A percentile compares a stretch with the other conserved stretches of the same genome.
phyloP scores from a whole-genome alignment of 257 asterid species.

The Scutellaria galericulata region DNA sequence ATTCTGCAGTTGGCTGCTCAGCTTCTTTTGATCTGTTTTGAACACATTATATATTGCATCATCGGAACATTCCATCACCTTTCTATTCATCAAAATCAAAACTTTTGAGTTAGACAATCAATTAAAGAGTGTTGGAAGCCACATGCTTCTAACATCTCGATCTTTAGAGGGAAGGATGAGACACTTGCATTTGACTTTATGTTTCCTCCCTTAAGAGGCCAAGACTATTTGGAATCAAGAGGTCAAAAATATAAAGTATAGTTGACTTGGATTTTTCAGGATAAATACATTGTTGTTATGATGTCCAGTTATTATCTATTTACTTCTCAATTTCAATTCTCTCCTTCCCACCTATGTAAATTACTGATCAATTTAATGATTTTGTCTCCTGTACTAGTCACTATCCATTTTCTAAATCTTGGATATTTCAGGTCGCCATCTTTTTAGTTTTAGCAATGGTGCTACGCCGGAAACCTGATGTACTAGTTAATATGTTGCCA shows the following conservation, averaged over 20 bases:
- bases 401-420: not conserved
- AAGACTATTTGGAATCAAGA: not conserved
- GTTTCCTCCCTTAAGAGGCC: not conserved
- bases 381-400: not conserved
- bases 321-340: not conserved
- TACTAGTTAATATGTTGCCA: constrained; percentile 58
- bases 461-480: constrained; percentile 80
- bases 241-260: not conserved
- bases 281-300: not conserved
- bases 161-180: not conserved
- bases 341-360: not conserved
- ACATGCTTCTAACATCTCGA: no score
- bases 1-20: not conserved
- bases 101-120: not conserved
- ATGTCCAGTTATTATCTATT: not conserved
- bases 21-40: not conserved
- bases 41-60: not conserved
- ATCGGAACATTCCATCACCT: not conserved
- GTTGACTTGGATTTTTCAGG: constrained; percentile 1
- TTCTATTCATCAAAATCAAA: not conserved
- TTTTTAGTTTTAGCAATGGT: constrained; percentile 80
- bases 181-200: not conserved
- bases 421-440: constrained; percentile 72
- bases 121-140: not conserved
- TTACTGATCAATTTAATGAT: not conserved